These are phyloP conservation scores for Pseudogymnoascus sp. DNA, from an alignment of 2,329 filamentous ascomycete species.

Conservation along the genomic window DNA sequence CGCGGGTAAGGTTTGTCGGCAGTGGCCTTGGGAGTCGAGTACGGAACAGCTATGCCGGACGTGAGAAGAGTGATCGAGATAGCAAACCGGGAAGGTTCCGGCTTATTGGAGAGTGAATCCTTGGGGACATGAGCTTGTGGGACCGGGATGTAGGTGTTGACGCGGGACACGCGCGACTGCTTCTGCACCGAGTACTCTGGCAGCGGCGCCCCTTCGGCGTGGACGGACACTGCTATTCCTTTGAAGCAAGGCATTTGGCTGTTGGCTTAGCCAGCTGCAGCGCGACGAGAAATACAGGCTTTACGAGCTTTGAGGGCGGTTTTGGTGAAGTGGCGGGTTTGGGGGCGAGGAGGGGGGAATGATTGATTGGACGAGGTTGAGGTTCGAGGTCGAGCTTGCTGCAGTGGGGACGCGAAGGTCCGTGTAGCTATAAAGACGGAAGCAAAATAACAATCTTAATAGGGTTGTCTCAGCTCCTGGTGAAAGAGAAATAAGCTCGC, in stretches of 20 bases:
- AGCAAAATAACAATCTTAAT: slow-evolving; percentile 7
- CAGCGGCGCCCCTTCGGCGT: slow-evolving; percentile 71
- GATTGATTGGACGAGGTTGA: slow-evolving; percentile 4
- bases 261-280: slow-evolving; percentile 2
- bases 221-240: slow-evolving; percentile 96
- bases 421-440: neutral
- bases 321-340: neutral
- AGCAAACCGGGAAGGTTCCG: slow-evolving; percentile 91
- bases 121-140: slow-evolving; percentile 71
- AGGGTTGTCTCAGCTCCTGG: neutral
- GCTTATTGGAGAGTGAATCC: slow-evolving; percentile 59
- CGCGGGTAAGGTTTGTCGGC: slow-evolving; percentile 70
- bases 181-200: slow-evolving; percentile 92
- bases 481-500: slow-evolving; percentile 6
- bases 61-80: slow-evolving; percentile 96
- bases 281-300: neutral
- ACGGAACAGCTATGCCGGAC: slow-evolving; percentile 79
- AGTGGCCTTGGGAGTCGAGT: slow-evolving; percentile 79
- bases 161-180: slow-evolving; percentile 81
- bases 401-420: neutral
- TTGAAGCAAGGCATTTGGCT: slow-evolving; percentile 86
- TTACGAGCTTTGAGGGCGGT: neutral
- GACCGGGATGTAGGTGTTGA: slow-evolving; percentile 95
- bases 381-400: slow-evolving; percentile 5
- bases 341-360: neutral